phyloP scores from a whole-genome alignment of 1,139 yeast genomes.

The Suzukiozyma palmioleophila region DNA sequence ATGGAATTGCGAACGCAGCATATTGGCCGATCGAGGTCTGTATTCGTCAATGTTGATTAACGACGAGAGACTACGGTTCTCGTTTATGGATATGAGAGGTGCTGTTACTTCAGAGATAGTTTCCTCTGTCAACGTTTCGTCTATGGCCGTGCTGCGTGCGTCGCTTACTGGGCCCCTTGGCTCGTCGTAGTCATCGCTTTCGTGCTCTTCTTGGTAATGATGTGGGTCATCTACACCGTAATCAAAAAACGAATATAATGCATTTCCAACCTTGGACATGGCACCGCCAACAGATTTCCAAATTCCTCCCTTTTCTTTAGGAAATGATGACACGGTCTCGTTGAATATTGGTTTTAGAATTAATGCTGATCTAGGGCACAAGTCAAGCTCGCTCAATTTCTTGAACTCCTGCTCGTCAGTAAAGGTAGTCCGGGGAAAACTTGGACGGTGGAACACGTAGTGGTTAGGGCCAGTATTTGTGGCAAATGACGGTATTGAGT shows the following conservation, averaged over 20 bases:
- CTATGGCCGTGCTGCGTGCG: slow-evolving; percentile 2
- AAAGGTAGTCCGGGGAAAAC: slow-evolving; percentile 32
- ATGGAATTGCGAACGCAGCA: background rate
- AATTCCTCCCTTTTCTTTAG: slow-evolving; percentile 13
- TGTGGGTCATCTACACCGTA: slow-evolving; percentile 27
- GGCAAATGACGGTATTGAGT: slow-evolving; percentile 36
- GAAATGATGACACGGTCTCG: slow-evolving; percentile 18
- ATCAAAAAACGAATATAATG: slow-evolving; percentile 40
- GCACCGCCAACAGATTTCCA: slow-evolving; percentile 13
- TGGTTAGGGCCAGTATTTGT: slow-evolving; percentile 25
- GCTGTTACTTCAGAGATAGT: slow-evolving; percentile 7
- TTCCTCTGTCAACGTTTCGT: slow-evolving; percentile 3
- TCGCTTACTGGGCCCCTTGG: slow-evolving; percentile 2
- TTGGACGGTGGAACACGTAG: slow-evolving; percentile 38
- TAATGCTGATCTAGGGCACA: slow-evolving; percentile 64
- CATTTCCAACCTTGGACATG: slow-evolving; percentile 21
- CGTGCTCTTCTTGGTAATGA: slow-evolving; percentile 6
- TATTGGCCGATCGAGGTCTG: background rate
- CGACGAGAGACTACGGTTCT: slow-evolving; percentile 14
- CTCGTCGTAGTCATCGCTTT: slow-evolving; percentile 4
- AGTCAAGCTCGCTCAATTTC: slow-evolving; percentile 43
- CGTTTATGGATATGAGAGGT: slow-evolving; percentile 18
- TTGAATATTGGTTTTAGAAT: slow-evolving; percentile 53
- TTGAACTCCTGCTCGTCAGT: slow-evolving; percentile 51
- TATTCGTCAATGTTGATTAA: slow-evolving; percentile 14